Conservation (phyloP, 1,284 basidiomycete species). For the Agroathelia rolfsii region DNA sequence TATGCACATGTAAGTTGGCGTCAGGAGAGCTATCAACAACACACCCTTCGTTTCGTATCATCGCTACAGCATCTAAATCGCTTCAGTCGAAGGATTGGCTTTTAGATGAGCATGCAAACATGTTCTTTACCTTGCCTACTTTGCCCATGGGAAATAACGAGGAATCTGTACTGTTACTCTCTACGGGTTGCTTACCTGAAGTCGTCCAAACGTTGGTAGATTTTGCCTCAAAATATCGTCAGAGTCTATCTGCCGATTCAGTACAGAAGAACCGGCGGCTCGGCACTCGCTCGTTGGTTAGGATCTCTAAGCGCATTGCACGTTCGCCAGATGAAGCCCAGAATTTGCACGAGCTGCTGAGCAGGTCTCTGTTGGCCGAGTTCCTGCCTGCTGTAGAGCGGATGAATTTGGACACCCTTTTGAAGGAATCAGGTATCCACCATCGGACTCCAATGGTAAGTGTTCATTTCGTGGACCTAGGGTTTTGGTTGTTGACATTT, state of each 20-base stretch:
- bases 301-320: constrained; percentile 41
- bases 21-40: constrained; percentile 35
- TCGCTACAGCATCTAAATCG: constrained; percentile 53
- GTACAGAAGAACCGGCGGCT: constrained; percentile 51
- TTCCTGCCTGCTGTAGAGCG: constrained; percentile 51
- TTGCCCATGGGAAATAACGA: constrained; percentile 47
- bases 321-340: constrained; percentile 31
- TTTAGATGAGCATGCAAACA: constrained; percentile 52
- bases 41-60: constrained; percentile 50
- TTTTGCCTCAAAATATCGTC: constrained; percentile 49
- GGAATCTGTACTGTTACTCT: constrained; percentile 32
- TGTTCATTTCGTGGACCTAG: constrained; percentile 5
- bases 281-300: constrained; percentile 48
- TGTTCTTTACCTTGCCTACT: constrained; percentile 53
- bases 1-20: constrained; percentile 23
- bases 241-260: constrained; percentile 41
- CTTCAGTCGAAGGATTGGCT: constrained; percentile 56
- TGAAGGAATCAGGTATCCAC: constrained; percentile 40
- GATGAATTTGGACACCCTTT: constrained; percentile 40
- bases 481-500: constrained; percentile 2
- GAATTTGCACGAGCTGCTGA: constrained; percentile 37
- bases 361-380: constrained; percentile 42
- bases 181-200: constrained; percentile 30
- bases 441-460: constrained; percentile 32
- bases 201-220: constrained; percentile 26